Base-by-base conservation (phyloP, 495 filamentous ascomycete species). In the Friedmanniomyces endolithicus region DNA sequence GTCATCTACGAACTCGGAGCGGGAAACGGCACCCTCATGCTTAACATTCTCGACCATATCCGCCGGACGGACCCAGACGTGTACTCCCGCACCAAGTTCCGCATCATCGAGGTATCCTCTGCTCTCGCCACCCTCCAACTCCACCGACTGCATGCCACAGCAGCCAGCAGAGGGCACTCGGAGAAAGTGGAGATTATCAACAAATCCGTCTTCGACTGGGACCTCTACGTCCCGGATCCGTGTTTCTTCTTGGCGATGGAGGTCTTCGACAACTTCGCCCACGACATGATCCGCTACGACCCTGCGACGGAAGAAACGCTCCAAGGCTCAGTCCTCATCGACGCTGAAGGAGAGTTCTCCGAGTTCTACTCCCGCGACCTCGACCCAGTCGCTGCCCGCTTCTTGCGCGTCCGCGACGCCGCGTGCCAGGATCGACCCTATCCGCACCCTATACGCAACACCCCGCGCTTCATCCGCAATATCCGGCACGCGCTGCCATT, bases 241-340 rank as follows among this genome's bases (percentile, higher is more conserved):
- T 96, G 92, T 74, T 99, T 92, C 73, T 96, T 99, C 74, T 78
- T 99, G 4, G 92, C 90, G n/a, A 82, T 99, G 62, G 92, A 99
- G 66, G 92, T 99, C 53, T 90, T 96, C 63, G 92, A 99, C 71
- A 99, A 99, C 70, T 97, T 99, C 70, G 82, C 86, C 22, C 92
- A 99, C 72, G 92, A 99, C 72, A 75, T 81, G 39, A 78, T 99
- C 62, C 88, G 92, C 59, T 96, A 95, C 74, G 81, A 95, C 68
- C 70, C 77, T 6, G 63, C 68, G 33, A 94, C 87, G 17, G 82
- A 86, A 63, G 64, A 80, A 46, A 83, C 90, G 0, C 75, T 92
- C 45, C 92, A 99, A 70, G 87, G 87, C 39, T 79, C 77, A 37
- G 92, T 95, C 11, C 71, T 97, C 22, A 87, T 97, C 69, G 87